Conservation (phyloP, 108 stramenopile genomes). For the Nitzschia palea region DNA sequence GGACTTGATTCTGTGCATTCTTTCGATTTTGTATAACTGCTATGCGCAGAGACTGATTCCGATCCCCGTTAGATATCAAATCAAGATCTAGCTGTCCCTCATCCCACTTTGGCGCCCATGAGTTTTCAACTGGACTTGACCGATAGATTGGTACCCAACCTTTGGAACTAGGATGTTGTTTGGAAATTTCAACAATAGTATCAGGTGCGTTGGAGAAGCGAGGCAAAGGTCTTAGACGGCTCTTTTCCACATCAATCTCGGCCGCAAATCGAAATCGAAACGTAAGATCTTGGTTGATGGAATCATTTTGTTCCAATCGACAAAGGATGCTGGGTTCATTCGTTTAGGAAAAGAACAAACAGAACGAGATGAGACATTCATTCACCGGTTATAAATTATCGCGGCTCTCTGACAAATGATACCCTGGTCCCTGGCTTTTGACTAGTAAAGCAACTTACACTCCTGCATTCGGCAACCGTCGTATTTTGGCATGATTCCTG, state of each 20-base stretch:
- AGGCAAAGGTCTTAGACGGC: neutral
- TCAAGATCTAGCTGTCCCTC: slow-evolving; percentile 47
- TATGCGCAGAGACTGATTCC: slow-evolving; percentile 21
- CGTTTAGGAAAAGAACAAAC: slow-evolving; percentile 7
- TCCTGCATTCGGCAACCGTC: slow-evolving; percentile 54
- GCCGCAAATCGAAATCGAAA: slow-evolving; percentile 38
- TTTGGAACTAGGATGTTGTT: slow-evolving; percentile 2
- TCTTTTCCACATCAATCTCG: neutral
- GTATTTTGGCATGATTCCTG: slow-evolving; percentile 43
- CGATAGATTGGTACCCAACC: slow-evolving; percentile 61
- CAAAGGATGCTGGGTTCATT: slow-evolving; percentile 19
- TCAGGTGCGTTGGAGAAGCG: slow-evolving; percentile 7
- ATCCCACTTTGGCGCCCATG: slow-evolving; percentile 55
- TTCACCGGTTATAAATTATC: too few species aligned
- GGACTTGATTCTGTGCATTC: neutral
- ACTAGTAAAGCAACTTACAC: too few species aligned
- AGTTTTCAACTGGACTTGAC: slow-evolving; percentile 47
- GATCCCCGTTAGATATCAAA: slow-evolving; percentile 27
- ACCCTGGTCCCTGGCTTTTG: too few species aligned
- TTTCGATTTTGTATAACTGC: neutral
- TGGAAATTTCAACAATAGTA: slow-evolving; percentile 31
- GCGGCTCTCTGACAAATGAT: too few species aligned
- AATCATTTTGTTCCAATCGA: slow-evolving; percentile 23
- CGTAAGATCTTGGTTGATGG: neutral
- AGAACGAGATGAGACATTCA: too few species aligned